These are phyloP conservation scores for Pinus albicaulis DNA, from an alignment of 75 land plant species.

Conservation along the genomic window DNA sequence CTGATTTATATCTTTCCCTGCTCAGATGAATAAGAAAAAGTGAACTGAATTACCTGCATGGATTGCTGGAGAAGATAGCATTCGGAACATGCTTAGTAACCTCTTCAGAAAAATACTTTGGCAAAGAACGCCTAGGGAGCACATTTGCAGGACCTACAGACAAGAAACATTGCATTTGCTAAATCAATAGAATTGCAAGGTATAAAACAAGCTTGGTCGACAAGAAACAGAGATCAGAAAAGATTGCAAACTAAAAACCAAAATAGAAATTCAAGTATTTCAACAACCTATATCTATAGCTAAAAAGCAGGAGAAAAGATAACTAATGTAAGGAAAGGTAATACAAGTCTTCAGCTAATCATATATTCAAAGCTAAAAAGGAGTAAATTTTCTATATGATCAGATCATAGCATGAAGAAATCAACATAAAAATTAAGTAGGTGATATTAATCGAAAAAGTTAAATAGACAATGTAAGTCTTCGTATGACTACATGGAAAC, in stretches of 20 bases:
- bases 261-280: no score
- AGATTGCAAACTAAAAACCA: no score
- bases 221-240: not conserved
- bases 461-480: not conserved
- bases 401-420: not conserved
- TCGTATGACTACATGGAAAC: not conserved
- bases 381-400: not conserved
- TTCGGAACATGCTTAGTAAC: constrained; percentile 81
- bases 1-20: not conserved
- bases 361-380: not conserved
- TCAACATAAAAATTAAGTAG: not conserved
- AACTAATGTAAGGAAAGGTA: not conserved
- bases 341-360: constrained; percentile 1
- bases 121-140: constrained; percentile 85
- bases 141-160: constrained; percentile 82
- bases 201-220: not conserved
- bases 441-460: not conserved
- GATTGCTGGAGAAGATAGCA: constrained; percentile 85
- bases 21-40: not conserved
- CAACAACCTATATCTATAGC: not conserved
- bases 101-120: constrained; percentile 85
- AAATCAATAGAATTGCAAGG: no score
- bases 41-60: constrained; percentile 79
- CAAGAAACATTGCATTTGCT: not conserved
- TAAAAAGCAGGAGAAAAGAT: not conserved